A percentile compares a stretch with the other conserved stretches of the same genome.
Conservation (phyloP, 345 rosid genomes). For the Pistacia vera region DNA sequence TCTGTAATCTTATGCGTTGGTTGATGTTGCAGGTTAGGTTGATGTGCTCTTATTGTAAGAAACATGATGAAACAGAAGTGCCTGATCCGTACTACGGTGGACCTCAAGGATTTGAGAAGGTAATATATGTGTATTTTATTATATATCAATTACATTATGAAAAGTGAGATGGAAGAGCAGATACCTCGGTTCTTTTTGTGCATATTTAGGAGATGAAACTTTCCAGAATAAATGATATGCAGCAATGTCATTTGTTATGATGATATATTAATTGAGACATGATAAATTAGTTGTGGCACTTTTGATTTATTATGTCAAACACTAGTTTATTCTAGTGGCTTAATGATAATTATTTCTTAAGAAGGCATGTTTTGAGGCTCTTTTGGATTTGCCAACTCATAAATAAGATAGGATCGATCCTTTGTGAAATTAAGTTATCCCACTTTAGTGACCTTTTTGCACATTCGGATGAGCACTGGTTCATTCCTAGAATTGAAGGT, state of each 20-base stretch:
- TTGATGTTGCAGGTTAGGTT: constrained; percentile 66
- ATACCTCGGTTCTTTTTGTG: not conserved
- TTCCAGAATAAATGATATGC: not conserved
- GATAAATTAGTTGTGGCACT: not conserved
- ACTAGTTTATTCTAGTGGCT: not conserved
- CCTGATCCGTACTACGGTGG: constrained; percentile 97
- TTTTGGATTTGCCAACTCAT: not conserved
- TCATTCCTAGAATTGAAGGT: not conserved
- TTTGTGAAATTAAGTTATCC: not conserved
- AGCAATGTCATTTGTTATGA: not conserved
- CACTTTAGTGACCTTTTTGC: not conserved
- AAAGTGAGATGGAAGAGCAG: not conserved
- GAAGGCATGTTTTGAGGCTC: not conserved
- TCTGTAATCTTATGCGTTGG: not conserved
- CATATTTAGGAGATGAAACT: not conserved
- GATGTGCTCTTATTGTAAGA: constrained; percentile 94
- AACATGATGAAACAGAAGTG: constrained; percentile 75
- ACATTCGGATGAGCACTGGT: not conserved
- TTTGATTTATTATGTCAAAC: not conserved
- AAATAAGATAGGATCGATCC: not conserved
- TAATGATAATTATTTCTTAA: not conserved
- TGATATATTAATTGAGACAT: not conserved
- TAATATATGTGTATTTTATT: constrained; percentile 23
- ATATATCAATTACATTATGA: not conserved
- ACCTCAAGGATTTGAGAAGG: constrained; percentile 94